Evolutionary conservation across 164 flowering plant genomes (phyloP).

Genomic region (Santalum album): DNA sequence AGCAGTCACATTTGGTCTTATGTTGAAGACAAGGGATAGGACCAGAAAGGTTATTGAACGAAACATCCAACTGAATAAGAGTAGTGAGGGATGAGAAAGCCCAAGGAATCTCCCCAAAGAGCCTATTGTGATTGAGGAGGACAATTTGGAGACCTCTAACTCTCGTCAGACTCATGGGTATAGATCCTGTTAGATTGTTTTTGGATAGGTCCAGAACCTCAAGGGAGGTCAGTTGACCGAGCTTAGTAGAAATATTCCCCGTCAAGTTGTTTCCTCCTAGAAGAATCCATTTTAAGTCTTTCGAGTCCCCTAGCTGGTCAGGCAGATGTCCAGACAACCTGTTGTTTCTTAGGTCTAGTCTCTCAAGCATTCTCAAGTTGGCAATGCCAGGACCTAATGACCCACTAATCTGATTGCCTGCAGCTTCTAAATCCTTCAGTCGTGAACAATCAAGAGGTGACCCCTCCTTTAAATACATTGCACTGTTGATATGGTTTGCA

Average conservation of each 20-base stretch:
- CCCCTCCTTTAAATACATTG: constrained; percentile 9
- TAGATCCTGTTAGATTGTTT: constrained; percentile 37
- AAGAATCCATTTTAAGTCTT: constrained; percentile 29
- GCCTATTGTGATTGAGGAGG: constrained; percentile 46
- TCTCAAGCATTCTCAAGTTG: constrained; percentile 28
- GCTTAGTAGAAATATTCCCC: constrained; percentile 43
- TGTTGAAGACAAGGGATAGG: constrained; percentile 40
- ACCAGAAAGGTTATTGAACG: constrained; percentile 69
- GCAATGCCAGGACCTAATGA: constrained; percentile 31
- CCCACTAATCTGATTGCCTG: constrained; percentile 48
- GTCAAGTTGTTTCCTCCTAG: constrained; percentile 46
- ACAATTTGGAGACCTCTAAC: constrained; percentile 33
- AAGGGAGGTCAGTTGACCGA: constrained; percentile 44
- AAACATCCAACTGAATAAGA: constrained; percentile 43
- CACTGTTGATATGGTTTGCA: constrained; percentile 39
- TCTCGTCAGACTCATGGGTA: constrained; percentile 41
- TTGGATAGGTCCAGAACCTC: constrained; percentile 44
- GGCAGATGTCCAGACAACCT: constrained; percentile 46
- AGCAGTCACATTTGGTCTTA: constrained; percentile 26
- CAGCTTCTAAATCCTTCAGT: constrained; percentile 42
- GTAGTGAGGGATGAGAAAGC: constrained; percentile 37
- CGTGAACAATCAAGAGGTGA: constrained; percentile 29
- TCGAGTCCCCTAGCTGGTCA: constrained; percentile 31
- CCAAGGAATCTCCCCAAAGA: constrained; percentile 50
- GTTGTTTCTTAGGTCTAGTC: constrained; percentile 49